Evolutionary conservation across 2,329 filamentous ascomycete genomes (phyloP), one percentile per base, ranked within the genome.

Genomic region (Exophiala xenobiotica): DNA sequence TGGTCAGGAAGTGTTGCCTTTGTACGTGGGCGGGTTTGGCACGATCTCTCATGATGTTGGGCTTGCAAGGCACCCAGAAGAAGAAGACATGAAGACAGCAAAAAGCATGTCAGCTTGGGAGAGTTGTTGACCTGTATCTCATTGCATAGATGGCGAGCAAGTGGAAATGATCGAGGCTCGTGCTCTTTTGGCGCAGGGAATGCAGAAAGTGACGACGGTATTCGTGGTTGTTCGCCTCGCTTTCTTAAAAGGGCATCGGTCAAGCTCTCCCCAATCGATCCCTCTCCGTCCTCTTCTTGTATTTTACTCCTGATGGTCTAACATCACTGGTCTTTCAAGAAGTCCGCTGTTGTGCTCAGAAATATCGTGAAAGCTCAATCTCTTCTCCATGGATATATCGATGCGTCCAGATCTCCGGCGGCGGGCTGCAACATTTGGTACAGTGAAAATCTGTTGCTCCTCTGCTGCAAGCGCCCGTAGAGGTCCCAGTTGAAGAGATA

Each of bases 1-100:
- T 38, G 42, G 16, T 42, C 35, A 46, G 46, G 45, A 31, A 38
- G 37, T 42, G 37, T 38, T 52, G n/a, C 53, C 49, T 49, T 24
- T 45, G 16, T 41, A n/a, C 8, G 26, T 35, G 35, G 24, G 9
- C 37, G 20, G 37, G 26, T 24, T 37, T 26, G 23, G 23, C 22
- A 14, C 16, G 49, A n/a, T 35, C 29, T 49, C 24, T 52, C 53
- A 55, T 55, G 44, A 37, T 52, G 44, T 31, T 46, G 27, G 41
- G 27, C 33, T 20, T 14, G 16, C 14, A 7, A 44, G 18, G 14
- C 29, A 20, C 23, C 29, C 19, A 8, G 18, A 19, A 23, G 19
- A 35, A 18, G 26, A 27, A 42, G 19, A 23, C 41, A 23, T 6
- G 40, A 18, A 40, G 29, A 24, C 14, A n/a, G 12, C n/a, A 16